Base-by-base conservation (phyloP, 1,284 basidiomycete genomes). In the Cryptococcus sp. region DNA sequence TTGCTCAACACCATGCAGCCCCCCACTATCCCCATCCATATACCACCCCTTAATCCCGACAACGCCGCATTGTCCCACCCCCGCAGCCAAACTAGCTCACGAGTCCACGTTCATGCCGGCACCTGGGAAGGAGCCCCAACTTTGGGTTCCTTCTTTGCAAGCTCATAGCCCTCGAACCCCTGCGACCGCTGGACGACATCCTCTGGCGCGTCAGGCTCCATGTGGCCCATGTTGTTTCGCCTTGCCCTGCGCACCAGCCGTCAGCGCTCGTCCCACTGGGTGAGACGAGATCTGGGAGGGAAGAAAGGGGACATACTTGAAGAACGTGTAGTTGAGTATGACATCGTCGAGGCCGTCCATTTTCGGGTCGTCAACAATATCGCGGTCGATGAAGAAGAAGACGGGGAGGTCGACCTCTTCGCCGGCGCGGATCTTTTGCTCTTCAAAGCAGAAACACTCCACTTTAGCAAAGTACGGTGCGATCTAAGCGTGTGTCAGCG, bases 391-490 rank as follows among this genome's bases (percentile, higher is more conserved):
- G 80, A 99, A 99, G 82, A 98, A 99, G 62, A 98, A 84, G 28
- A 99, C 83, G 16, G 96, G 96, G 82, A 98, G 89, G 77, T 99
- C 96, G 18, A 99, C 91, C 77, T 98, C 94, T 78, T 98, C 96
- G 21, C 89, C 88, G 0, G 95, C 94, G 21, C 97, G 80, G 18
- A 99, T 83, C 68, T 88, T 90, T 77, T 99, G 96, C 75, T 98
- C 96, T 76, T 99, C 96, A 67, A 98, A 98, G 78, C 96, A 99
- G 81, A 99, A 99, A 68, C 96, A 99, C 77, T 99, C 96, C 8
- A 98, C 93, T 80, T 99, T 99, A 56, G 94, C 91, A 73, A 99
- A 99, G 77, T 98, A 98, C 0, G 95, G 93, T 6, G 96, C 96
- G 65, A 98, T 85, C 91, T 97, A 71, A 7, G 23, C 11, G 52